Evolutionary conservation across 345 rosid species (phyloP), one percentile per base, ranked within the genome.

Genomic region (Crucihimalaya himalaica): DNA sequence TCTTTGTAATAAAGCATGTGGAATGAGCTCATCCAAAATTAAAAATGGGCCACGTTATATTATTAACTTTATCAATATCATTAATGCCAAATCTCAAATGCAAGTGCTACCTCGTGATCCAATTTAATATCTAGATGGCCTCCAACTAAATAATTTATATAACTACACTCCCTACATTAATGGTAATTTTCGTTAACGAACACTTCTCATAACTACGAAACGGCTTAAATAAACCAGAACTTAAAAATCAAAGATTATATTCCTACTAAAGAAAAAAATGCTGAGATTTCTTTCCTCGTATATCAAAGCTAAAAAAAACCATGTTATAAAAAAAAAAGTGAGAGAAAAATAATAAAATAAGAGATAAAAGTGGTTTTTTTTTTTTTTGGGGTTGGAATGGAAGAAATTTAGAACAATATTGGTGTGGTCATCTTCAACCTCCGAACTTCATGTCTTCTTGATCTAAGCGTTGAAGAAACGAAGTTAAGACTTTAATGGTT

Each of bases 361-460:
- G 64, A 70, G 5, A 16, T 13, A 45, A 47, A 71, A 25, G 16
- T 27, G 57, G 32, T 8, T 55, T 59, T 42, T n/a, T 27, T n/a
- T 14, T 42, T 39, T 25, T n/a, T 27, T n/a, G 8, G 29, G 6
- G 18, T 18, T 7, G n/a, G 37, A 75, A 51, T 14, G 2, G 9
- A 48, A 66, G 32, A n/a, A 45, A 45, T 28, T 45, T 66, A 66
- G 72, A 74, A 1, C 18, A 66, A 50, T 66, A 60, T 66, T 56
- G 78, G 18, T 47, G 60, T 40, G 13, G 48, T 59, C 39, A 66
- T 66, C 68, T 66, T 77, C 83, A 83, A 70, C 85, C 89, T 75
- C 89, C 89, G 16, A 77, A 74, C 80, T 84, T 89, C 45, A 73
- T 77, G 54, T 84, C 83, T 72, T 87, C 79, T 71, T 83, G 80